Evolutionary conservation across 2,329 filamentous ascomycete genomes (phyloP).

Genomic region (Colletotrichum karsti): DNA sequence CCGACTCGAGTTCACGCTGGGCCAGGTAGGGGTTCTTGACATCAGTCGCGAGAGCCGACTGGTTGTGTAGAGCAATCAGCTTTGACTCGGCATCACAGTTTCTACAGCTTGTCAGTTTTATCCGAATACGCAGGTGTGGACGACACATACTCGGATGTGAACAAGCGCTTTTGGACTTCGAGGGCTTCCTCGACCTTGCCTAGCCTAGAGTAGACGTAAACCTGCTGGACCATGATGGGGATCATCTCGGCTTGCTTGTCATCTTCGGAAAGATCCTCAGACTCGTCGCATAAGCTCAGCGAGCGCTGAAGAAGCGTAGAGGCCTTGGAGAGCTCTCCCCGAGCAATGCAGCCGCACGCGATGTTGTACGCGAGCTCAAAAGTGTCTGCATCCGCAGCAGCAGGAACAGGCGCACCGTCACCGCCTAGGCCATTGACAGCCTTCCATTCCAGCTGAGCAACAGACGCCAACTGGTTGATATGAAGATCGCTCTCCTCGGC

Average conservation of each 20-base stretch:
- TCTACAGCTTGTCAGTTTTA: constrained; percentile 50
- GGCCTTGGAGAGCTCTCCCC: constrained; percentile 71
- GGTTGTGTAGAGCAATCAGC: constrained; percentile 74
- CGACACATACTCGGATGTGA: constrained; percentile 64
- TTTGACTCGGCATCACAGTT: constrained; percentile 73
- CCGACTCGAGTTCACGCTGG: constrained; percentile 67
- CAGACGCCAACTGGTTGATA: constrained; percentile 78
- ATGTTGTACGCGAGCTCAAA: constrained; percentile 87
- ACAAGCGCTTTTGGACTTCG: constrained; percentile 68
- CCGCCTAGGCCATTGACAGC: constrained; percentile 52
- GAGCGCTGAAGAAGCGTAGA: constrained; percentile 75
- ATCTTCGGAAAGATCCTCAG: constrained; percentile 77
- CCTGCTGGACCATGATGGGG: constrained; percentile 80
- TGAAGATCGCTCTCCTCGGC: constrained; percentile 75
- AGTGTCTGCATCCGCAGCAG: constrained; percentile 71
- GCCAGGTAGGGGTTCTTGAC: constrained; percentile 72
- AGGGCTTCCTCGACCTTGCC: constrained; percentile 74
- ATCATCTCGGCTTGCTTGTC: constrained; percentile 80
- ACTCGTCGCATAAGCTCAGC: constrained; percentile 74
- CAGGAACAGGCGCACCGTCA: constrained; percentile 46
- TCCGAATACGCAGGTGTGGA: not conserved
- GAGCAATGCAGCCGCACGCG: constrained; percentile 77
- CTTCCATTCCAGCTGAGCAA: constrained; percentile 78
- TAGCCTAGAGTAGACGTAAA: constrained; percentile 74
- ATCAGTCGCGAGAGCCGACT: constrained; percentile 49